Conservation (phyloP, 2,329 filamentous ascomycete species). For the Fusarium devonianum region DNA sequence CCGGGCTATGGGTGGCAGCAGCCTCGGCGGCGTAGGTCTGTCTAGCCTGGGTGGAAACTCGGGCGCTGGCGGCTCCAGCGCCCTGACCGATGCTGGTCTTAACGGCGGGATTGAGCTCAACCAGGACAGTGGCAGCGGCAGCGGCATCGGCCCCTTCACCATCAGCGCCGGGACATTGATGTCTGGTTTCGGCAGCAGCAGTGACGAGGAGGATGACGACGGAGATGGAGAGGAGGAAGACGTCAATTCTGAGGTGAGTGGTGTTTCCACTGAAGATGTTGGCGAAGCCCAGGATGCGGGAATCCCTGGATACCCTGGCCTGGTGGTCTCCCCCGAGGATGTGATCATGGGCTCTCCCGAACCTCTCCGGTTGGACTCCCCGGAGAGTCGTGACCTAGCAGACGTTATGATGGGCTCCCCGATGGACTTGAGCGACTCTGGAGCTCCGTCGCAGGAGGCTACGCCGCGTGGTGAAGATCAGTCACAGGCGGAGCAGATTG, state of each 20-base stretch:
- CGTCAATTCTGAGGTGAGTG: slow-evolving; percentile 70
- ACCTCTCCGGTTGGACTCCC: slow-evolving; percentile 34
- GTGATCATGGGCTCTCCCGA: slow-evolving; percentile 46
- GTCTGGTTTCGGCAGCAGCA: slow-evolving; percentile 92
- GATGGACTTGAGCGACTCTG: slow-evolving; percentile 28
- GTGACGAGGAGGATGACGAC: slow-evolving; percentile 95
- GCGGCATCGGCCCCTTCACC: slow-evolving; percentile 75
- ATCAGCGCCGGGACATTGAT: slow-evolving; percentile 78
- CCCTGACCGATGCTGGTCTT: slow-evolving; percentile 81
- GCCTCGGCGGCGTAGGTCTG: slow-evolving; percentile 58
- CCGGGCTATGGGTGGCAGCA: slow-evolving; percentile 63
- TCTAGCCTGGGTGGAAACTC: slow-evolving; percentile 52
- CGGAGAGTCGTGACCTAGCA: slow-evolving; percentile 26
- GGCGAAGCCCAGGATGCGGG: slow-evolving; percentile 32
- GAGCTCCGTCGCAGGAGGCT: slow-evolving; percentile 8
- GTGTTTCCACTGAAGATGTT: slow-evolving; percentile 47
- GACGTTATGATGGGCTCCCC: slow-evolving; percentile 36
- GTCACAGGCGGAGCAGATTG: slow-evolving; percentile 31
- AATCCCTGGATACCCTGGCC: slow-evolving; percentile 41
- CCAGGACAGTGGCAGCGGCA: slow-evolving; percentile 70
- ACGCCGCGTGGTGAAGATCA: slow-evolving; percentile 20
- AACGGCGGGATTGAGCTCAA: slow-evolving; percentile 76
- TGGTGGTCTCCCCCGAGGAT: slow-evolving; percentile 42
- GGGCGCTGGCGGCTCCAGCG: slow-evolving; percentile 61
- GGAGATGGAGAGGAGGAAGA: slow-evolving; percentile 85